Evolutionary conservation across 139 green algal genomes (phyloP).

Genomic region (Ostreobium quekettii): DNA sequence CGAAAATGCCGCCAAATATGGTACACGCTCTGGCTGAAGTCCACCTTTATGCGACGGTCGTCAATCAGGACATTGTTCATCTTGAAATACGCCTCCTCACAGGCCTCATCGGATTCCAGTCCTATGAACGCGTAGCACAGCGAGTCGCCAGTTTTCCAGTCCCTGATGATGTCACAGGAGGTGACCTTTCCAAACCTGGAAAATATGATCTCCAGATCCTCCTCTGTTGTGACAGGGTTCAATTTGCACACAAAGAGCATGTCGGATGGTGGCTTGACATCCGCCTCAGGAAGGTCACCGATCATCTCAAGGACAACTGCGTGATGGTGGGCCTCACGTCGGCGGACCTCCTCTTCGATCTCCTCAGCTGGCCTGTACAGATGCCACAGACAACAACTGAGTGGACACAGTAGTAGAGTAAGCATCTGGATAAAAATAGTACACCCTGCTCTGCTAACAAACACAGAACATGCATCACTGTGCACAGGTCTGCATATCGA

Average conservation of each 20-base stretch:
- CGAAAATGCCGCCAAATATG: conserved; percentile 91
- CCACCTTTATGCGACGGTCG: conserved; percentile 55
- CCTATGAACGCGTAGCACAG: conserved; percentile 93
- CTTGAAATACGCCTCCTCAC: conserved; percentile 94
- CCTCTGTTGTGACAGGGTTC: conserved; percentile 83
- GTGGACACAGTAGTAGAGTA: too few relatives aligned
- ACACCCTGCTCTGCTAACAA: too few relatives aligned
- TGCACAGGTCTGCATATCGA: too few relatives aligned
- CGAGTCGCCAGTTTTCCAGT: conserved; percentile 91
- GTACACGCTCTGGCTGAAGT: conserved; percentile 87
- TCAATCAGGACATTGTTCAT: conserved; percentile 99
- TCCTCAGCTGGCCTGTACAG: conserved; percentile 56
- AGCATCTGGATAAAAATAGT: too few relatives aligned
- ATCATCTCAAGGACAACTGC: conserved; percentile 98
- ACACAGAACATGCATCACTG: too few relatives aligned
- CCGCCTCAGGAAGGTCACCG: conserved; percentile 80
- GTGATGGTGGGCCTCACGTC: conserved; percentile 71
- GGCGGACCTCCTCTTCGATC: conserved; percentile 63
- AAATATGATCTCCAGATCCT: conserved; percentile 98
- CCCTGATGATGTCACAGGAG: conserved; percentile 88
- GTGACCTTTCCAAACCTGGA: conserved; percentile 85
- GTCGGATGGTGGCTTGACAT: conserved; percentile 85
- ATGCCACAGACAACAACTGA: too few relatives aligned
- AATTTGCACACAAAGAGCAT: conserved; percentile 99
- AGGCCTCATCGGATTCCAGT: conserved; percentile 70